Conservation (phyloP, 805 yeast genomes). For the Saccharomyces kudriavzevii region DNA sequence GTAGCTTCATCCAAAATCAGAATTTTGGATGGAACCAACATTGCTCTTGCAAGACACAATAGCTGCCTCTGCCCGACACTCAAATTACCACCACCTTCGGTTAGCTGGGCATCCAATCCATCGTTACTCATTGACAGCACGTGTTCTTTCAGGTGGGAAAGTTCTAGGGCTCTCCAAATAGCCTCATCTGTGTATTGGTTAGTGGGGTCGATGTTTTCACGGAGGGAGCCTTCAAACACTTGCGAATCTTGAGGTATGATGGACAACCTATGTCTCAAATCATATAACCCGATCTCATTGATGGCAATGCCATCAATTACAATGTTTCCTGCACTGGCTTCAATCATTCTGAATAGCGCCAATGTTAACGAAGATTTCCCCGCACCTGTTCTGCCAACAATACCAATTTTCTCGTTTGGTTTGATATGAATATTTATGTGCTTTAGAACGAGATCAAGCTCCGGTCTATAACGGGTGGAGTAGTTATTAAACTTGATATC, state of each 20-base stretch:
- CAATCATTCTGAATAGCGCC: conserved; percentile 80
- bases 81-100: conserved; percentile 64
- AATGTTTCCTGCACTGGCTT: conserved; percentile 62
- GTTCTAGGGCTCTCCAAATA: conserved; percentile 72
- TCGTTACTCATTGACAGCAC: conserved; percentile 46
- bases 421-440: conserved; percentile 55
- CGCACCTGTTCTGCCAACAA: conserved; percentile 96
- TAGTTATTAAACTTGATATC: conserved; percentile 59
- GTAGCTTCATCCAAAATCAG: conserved; percentile 80
- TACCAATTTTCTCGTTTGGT: conserved; percentile 81
- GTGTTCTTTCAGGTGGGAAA: conserved; percentile 69
- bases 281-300: conserved; percentile 60
- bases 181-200: conserved; percentile 59
- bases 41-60: conserved; percentile 74
- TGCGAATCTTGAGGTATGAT: conserved; percentile 95
- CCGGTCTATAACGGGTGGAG: conserved; percentile 77
- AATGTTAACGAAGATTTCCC: conserved; percentile 83
- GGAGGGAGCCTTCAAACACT: conserved; percentile 76
- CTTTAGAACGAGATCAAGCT: conserved; percentile 70
- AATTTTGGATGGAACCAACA: conserved; percentile 54
- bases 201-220: conserved; percentile 84
- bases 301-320: conserved; percentile 65
- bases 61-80: conserved; percentile 74
- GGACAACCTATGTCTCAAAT: conserved; percentile 66
- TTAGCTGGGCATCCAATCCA: conserved; percentile 46